Evolutionary conservation across 805 yeast species (phyloP).

Genomic region (Soucietia sequanensis): DNA sequence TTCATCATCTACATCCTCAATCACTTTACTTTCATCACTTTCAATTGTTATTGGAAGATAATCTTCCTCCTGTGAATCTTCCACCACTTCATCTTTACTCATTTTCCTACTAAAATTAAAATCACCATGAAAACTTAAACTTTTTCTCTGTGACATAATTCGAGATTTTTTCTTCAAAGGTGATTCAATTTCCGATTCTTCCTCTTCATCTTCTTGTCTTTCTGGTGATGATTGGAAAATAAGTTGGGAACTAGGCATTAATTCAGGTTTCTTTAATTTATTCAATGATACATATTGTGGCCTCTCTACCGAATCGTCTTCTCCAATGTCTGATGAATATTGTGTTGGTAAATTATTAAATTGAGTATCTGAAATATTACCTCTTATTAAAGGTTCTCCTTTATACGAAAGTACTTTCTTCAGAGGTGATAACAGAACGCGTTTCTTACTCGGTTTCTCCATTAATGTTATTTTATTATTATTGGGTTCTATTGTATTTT

Average conservation of each 20-base stretch:
- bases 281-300: slow-evolving; percentile 1
- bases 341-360: slow-evolving; percentile 24
- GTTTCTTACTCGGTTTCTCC: too few species aligned
- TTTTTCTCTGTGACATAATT: not conserved
- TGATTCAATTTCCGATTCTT: slow-evolving; percentile 9
- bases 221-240: not conserved
- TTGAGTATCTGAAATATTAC: slow-evolving; percentile 9
- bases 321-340: slow-evolving; percentile 21
- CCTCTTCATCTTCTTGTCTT: not conserved
- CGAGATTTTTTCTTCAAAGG: slow-evolving; percentile 1
- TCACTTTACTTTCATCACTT: not conserved
- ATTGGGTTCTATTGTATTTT: too few species aligned
- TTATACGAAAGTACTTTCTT: slow-evolving; percentile 3
- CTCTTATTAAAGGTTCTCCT: slow-evolving; percentile 1
- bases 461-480: too few species aligned
- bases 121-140: not conserved
- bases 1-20: not conserved
- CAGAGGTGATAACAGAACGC: too few species aligned
- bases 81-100: slow-evolving; percentile 6
- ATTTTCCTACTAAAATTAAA: not conserved
- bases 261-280: slow-evolving; percentile 1
- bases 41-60: not conserved
- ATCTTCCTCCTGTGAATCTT: slow-evolving; percentile 16
- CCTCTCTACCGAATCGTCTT: slow-evolving; percentile 3
- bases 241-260: slow-evolving; percentile 1